A percentile compares a stretch with the other conserved stretches of the same genome.
phyloP scores from a whole-genome alignment of 441 rosid genomes.

The Euphorbia neoarborescens region DNA sequence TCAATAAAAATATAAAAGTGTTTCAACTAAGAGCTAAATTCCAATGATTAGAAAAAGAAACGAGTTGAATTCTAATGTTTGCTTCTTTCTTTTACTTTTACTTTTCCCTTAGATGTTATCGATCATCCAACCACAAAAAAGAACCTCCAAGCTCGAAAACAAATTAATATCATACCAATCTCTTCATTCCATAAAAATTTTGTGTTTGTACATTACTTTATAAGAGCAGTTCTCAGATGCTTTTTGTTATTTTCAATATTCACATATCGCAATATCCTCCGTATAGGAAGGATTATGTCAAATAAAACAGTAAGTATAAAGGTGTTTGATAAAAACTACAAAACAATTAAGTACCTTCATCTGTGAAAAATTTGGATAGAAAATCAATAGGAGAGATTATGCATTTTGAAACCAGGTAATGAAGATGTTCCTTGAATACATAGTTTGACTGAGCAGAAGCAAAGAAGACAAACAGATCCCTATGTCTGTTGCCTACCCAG shows the following conservation, averaged over 20 bases:
- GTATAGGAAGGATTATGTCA: not conserved
- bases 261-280: not conserved
- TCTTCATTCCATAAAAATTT: not conserved
- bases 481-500: slow-evolving; percentile 32
- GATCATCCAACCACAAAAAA: not conserved
- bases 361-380: slow-evolving; percentile 52
- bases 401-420: slow-evolving; percentile 52
- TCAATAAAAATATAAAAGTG: not conserved
- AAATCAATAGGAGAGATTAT: slow-evolving; percentile 58
- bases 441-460: slow-evolving; percentile 46
- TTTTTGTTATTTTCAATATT: not conserved
- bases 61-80: not conserved
- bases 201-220: not conserved
- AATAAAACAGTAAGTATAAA: not conserved
- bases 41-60: not conserved
- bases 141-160: not conserved
- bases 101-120: slow-evolving; percentile 1
- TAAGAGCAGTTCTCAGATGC: not conserved
- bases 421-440: slow-evolving; percentile 64
- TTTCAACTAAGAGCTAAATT: not conserved
- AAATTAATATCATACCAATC: not conserved
- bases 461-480: slow-evolving; percentile 62
- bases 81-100: not conserved
- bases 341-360: slow-evolving; percentile 58
- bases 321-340: not conserved